Conservation (phyloP, 1,284 basidiomycete genomes). For the Ustilago cynodontis region DNA sequence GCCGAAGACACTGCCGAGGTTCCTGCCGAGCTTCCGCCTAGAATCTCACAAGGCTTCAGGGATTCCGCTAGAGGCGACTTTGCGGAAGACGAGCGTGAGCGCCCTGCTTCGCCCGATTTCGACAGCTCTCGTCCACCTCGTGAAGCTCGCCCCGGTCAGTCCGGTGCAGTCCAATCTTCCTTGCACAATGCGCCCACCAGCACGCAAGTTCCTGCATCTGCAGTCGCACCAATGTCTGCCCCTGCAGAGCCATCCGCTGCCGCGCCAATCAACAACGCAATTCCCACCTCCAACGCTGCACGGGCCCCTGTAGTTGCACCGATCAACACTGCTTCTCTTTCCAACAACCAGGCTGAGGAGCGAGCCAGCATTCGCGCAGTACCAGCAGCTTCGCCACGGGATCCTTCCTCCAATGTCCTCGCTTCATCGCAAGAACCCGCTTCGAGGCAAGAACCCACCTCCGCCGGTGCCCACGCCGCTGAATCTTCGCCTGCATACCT, state of each 20-base stretch:
- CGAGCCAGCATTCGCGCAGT: conserved; percentile 16
- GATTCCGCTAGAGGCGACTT: conserved; percentile 26
- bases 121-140: conserved; percentile 25
- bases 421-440: conserved; percentile 5
- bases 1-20: conserved; percentile 9
- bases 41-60: conserved; percentile 29
- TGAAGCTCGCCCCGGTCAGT: conserved; percentile 19
- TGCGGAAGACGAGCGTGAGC: conserved; percentile 10
- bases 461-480: conserved; percentile 7
- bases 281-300: conserved; percentile 15
- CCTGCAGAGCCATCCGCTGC: conserved; percentile 20
- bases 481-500: conserved; percentile 43
- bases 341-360: conserved; percentile 15
- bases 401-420: conserved; percentile 1
- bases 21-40: conserved; percentile 14
- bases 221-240: conserved; percentile 17
- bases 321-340: not conserved
- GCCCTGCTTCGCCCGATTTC: conserved; percentile 21
- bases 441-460: not conserved
- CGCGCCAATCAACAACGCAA: conserved; percentile 19
- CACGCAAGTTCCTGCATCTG: conserved; percentile 11
- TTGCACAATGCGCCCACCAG: conserved; percentile 5
- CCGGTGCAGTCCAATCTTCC: conserved; percentile 6
- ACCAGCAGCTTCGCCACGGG: not conserved
- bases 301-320: conserved; percentile 15